Evolutionary conservation across 2,329 filamentous ascomycete species (phyloP), one percentile per base, ranked within the genome.

Genomic region (Xylariaceae sp.): DNA sequence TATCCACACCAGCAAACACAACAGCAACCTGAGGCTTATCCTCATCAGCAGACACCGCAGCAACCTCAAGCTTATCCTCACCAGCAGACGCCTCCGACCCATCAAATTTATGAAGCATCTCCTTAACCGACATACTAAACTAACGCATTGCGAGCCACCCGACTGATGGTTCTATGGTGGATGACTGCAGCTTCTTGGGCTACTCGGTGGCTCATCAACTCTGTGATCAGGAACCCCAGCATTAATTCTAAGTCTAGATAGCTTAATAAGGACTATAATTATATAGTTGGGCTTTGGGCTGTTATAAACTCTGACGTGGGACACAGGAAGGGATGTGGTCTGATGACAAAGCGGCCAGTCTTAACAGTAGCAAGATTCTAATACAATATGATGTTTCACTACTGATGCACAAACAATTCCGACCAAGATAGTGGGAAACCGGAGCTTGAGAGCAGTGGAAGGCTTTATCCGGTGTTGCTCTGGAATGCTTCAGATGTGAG

Each of bases 11-110:
- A 34, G 29, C 39, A 14, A 28, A 19, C 21, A 19, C 26, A 46
- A 6, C 34, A 47, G 16, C 46, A 44, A 17, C 52, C 56, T 14
- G 41, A 40, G 36, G 56, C 60, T 23, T 60, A 53, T 23, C 56
- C 19, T 14, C 23, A 40, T 12, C 31, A 48, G 16, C 43, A 31
- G 7, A 40, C 26, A 19, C 14, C 19, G 17, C 36, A 50, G 14
- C 14, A 16, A 21, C 26, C 36, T 19, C 40, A 45, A 12, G 36
- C 48, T 8, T 33, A 43, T 17, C 45, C 40, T 36, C 23, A 50
- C 4, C 61, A 52, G n/a, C 40, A 34, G 17, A 19, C 41, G 23
- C 34, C 29, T 24, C 53, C 39, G 8, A 7, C 33, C 7, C 33
- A 36, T 7, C 33, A 36, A 36, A 36, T 16, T 6, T 36, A 36